A percentile compares a stretch with the other conserved stretches of the same genome.
phyloP scores from a whole-genome alignment of 208 protist species.

The Leishmania guyanensis region DNA sequence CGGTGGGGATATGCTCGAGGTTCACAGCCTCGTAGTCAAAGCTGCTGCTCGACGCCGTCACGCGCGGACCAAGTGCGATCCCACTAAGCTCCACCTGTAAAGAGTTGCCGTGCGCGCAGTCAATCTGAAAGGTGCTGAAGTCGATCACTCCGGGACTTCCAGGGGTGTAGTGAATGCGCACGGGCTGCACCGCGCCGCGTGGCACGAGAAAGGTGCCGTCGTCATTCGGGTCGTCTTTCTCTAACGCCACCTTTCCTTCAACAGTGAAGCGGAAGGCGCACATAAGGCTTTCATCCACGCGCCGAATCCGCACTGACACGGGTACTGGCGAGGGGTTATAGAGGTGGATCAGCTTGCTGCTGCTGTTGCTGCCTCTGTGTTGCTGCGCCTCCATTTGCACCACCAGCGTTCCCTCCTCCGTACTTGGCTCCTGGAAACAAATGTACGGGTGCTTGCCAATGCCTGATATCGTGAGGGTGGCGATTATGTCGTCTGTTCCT shows the following conservation, averaged over 20 bases:
- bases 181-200: slow-evolving; percentile 41
- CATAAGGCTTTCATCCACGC: slow-evolving; percentile 35
- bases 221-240: neutral
- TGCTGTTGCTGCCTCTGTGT: slow-evolving; percentile 28
- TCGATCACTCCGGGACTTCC: slow-evolving; percentile 36
- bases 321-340: slow-evolving; percentile 81
- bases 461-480: slow-evolving; percentile 74
- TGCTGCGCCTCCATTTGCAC: slow-evolving; percentile 35
- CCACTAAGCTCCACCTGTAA: slow-evolving; percentile 59
- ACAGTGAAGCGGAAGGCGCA: slow-evolving; percentile 50
- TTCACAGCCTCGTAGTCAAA: slow-evolving; percentile 88
- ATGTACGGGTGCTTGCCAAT: slow-evolving; percentile 94
- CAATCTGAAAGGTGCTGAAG: slow-evolving; percentile 48
- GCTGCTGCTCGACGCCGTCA: slow-evolving; percentile 48
- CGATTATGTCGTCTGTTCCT: slow-evolving; percentile 53
- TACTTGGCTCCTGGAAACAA: slow-evolving; percentile 24
- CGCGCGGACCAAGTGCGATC: slow-evolving; percentile 43
- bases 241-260: slow-evolving; percentile 3
- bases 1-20: slow-evolving; percentile 43
- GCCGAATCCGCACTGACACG: slow-evolving; percentile 49
- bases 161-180: slow-evolving; percentile 61
- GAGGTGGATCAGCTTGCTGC: slow-evolving; percentile 50
- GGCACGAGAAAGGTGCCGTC: slow-evolving; percentile 45
- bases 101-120: slow-evolving; percentile 64
- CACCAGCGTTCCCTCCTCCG: slow-evolving; percentile 39